phyloP scores from a whole-genome alignment of 2,329 filamentous ascomycete species.

The Fusarium heterosporum region DNA sequence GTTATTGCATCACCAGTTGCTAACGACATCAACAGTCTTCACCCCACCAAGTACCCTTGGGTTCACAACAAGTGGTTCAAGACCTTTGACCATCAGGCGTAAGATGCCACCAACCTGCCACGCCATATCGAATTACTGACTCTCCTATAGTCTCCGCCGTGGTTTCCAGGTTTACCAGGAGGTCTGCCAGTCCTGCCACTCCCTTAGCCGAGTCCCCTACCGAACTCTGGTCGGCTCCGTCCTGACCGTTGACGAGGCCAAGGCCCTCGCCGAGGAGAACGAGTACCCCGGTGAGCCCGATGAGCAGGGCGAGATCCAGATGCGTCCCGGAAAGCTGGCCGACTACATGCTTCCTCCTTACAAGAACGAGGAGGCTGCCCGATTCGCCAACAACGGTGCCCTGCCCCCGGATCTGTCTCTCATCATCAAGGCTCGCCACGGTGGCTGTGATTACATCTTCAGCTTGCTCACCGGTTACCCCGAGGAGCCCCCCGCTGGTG shows the following conservation, averaged over 20 bases:
- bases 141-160: constrained; percentile 80
- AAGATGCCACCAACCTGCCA: constrained; percentile 60
- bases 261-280: constrained; percentile 95
- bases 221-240: constrained; percentile 89
- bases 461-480: constrained; percentile 96
- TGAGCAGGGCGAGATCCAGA: constrained; percentile 97
- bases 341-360: constrained; percentile 96
- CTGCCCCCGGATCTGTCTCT: constrained; percentile 96
- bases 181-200: constrained; percentile 98
- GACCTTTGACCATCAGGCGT: constrained; percentile 97
- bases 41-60: constrained; percentile 94
- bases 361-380: constrained; percentile 99
- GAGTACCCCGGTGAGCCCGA: constrained; percentile 99
- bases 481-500: constrained; percentile 93
- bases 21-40: constrained; percentile 73
- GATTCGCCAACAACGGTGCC: constrained; percentile 98
- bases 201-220: constrained; percentile 93
- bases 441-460: constrained; percentile 99
- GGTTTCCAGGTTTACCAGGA: constrained; percentile 99
- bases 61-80: constrained; percentile 91
- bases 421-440: constrained; percentile 97
- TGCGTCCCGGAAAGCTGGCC: constrained; percentile 97
- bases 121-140: constrained; percentile 32
- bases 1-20: constrained; percentile 41
- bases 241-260: constrained; percentile 98